Evolutionary conservation across 345 rosid species (phyloP).

Genomic region (Populus davidiana): DNA sequence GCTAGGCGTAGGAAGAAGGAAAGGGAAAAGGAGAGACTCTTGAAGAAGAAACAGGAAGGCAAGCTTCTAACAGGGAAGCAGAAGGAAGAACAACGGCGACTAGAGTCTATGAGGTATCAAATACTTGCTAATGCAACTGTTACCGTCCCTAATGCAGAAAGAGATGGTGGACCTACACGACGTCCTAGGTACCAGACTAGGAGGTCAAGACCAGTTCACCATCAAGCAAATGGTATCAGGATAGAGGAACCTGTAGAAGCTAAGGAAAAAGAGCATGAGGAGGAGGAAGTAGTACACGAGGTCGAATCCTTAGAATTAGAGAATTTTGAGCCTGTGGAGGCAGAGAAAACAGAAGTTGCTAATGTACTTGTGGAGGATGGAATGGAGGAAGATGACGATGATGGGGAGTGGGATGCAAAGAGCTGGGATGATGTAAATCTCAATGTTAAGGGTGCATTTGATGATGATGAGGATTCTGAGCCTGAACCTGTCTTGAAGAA

Average conservation of each 20-base stretch:
- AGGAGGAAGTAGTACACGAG: slow-evolving; percentile 32
- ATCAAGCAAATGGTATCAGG: slow-evolving; percentile 54
- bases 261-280: slow-evolving; percentile 40
- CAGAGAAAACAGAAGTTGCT: slow-evolving; percentile 45
- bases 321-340: slow-evolving; percentile 48
- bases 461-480: slow-evolving; percentile 79
- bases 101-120: slow-evolving; percentile 83
- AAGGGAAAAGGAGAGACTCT: slow-evolving; percentile 78
- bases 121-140: slow-evolving; percentile 52
- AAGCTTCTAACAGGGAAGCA: slow-evolving; percentile 83
- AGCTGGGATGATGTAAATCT: slow-evolving; percentile 91
- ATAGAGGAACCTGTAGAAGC: slow-evolving; percentile 42
- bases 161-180: slow-evolving; percentile 53
- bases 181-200: slow-evolving; percentile 76
- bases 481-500: slow-evolving; percentile 52
- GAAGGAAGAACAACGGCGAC: slow-evolving; percentile 79
- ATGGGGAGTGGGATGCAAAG: slow-evolving; percentile 95
- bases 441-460: slow-evolving; percentile 72
- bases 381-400: slow-evolving; percentile 67
- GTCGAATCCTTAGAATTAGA: slow-evolving; percentile 44
- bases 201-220: slow-evolving; percentile 60
- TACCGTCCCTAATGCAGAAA: slow-evolving; percentile 44
- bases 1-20: slow-evolving; percentile 83
- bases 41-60: slow-evolving; percentile 89
- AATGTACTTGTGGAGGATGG: slow-evolving; percentile 50